Conservation (phyloP, 805 yeast species). For the Metschnikowia lochheadii region DNA sequence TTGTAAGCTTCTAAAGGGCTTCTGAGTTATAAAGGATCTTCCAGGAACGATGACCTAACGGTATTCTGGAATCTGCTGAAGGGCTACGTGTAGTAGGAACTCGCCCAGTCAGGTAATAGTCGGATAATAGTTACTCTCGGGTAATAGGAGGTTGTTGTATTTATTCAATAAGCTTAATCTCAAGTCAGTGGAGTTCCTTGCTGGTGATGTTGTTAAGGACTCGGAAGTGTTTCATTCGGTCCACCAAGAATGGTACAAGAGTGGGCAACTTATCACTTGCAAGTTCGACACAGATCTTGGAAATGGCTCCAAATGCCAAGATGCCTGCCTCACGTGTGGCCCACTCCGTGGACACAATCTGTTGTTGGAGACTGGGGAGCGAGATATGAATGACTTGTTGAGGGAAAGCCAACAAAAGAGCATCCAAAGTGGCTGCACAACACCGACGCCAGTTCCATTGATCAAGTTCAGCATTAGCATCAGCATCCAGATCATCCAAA, state of each 20-base stretch:
- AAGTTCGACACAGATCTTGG: conserved; percentile 77
- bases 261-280: conserved; percentile 72
- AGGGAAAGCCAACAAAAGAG: conserved; percentile 66
- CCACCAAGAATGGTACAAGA: conserved; percentile 79
- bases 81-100: no score
- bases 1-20: no score
- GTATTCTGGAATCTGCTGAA: no score
- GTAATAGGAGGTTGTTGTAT: no score
- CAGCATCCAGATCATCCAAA: conserved; percentile 65
- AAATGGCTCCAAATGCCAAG: conserved; percentile 91
- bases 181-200: no score
- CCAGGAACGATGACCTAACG: no score
- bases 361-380: conserved; percentile 71
- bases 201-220: no score
- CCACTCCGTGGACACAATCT: conserved; percentile 73
- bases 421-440: conserved; percentile 88
- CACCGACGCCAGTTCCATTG: conserved; percentile 94
- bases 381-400: conserved; percentile 60
- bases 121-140: no score
- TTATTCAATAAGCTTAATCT: no score
- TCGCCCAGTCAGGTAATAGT: no score
- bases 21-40: no score
- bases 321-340: conserved; percentile 90
- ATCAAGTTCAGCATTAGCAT: conserved; percentile 59
- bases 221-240: conserved; percentile 64